Evolutionary conservation across 495 filamentous ascomycete genomes (phyloP), one percentile per base, ranked within the genome.

Genomic region (Talaromyces trachyspermus): DNA sequence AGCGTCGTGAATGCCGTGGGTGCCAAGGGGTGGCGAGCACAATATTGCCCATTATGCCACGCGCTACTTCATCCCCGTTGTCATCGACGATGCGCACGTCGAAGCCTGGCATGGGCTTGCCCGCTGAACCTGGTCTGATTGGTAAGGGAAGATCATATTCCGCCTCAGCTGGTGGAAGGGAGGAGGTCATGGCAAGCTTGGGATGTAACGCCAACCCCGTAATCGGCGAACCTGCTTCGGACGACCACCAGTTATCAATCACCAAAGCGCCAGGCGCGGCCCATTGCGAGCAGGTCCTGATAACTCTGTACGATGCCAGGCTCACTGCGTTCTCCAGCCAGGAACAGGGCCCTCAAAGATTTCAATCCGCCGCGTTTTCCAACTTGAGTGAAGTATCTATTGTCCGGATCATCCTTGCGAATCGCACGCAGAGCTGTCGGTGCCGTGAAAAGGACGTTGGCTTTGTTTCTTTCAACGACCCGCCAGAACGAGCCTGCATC

Each of bases 191-290:
- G 10, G 51, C 47, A 42, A n/a, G n/a, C n/a, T n/a, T n/a, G n/a
- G n/a, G n/a, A n/a, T n/a, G 42, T 26, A 95, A 67, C 5, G 86
- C 81, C 20, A 95, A 68, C 1, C 87, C 89, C 0, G 89, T 83
- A 50, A 96, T 95, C 5, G 90, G 90, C 4, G 84, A 88, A 6
- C 90, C 90, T 1, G 85, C 88, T 63, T 95, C 90, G 1, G 87
- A 91, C 3, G 86, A 91, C 90, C 90, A 96, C 90, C 90, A 96
- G 58, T 95, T 95, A 60, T 96, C 90, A 42, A 95, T 73, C 12
- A 95, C 86, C 22, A 76, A 67, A 0, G 88, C 80, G 23, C 75
- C 74, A 1, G 64, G 66, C 0, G 80, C 78, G 29, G 77, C 83
- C 52, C 43, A 75, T 68, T 9, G 66, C 54, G 2, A 95, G 68